Evolutionary conservation across 768 basidiomycete genomes (phyloP).

Genomic region (Amanita subjunquillea): DNA sequence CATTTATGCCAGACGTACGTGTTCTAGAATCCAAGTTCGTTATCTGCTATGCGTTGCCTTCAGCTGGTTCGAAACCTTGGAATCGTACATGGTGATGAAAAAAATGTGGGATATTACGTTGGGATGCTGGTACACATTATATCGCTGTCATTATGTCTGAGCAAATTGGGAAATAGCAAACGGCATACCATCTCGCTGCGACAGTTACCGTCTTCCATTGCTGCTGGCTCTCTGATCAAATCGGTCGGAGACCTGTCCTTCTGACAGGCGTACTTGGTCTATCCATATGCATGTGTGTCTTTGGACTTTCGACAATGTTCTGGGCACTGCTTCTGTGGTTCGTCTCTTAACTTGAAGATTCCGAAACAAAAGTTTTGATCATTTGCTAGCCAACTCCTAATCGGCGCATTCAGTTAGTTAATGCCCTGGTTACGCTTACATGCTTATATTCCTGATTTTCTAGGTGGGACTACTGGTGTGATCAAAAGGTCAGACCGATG

Average conservation of each 20-base stretch:
- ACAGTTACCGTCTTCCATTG: constrained; percentile 65
- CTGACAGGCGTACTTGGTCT: constrained; percentile 54
- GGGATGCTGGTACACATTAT: constrained; percentile 45
- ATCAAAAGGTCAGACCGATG: constrained; percentile 34
- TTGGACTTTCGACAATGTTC: constrained; percentile 63
- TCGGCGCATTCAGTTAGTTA: constrained; percentile 54
- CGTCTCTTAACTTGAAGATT: background rate
- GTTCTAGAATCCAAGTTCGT: background rate
- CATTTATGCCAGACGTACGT: constrained; percentile 65
- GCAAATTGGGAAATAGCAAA: constrained; percentile 38
- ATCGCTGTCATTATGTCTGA: background rate
- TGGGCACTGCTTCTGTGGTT: constrained; percentile 39
- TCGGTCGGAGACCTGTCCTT: constrained; percentile 72
- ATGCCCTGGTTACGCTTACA: background rate
- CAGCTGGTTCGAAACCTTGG: constrained; percentile 34
- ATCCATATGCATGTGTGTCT: constrained; percentile 60
- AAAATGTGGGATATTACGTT: constrained; percentile 66
- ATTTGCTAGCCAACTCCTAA: constrained; percentile 43
- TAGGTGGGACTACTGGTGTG: constrained; percentile 54
- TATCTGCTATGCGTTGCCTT: background rate
- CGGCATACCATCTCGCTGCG: constrained; percentile 65
- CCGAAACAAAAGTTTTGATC: background rate
- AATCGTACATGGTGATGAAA: constrained; percentile 49
- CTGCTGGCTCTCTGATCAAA: constrained; percentile 59
- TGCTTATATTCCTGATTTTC: constrained; percentile 1